Conservation (phyloP, 1,284 basidiomycete species). For the Puccinia triticina region DNA sequence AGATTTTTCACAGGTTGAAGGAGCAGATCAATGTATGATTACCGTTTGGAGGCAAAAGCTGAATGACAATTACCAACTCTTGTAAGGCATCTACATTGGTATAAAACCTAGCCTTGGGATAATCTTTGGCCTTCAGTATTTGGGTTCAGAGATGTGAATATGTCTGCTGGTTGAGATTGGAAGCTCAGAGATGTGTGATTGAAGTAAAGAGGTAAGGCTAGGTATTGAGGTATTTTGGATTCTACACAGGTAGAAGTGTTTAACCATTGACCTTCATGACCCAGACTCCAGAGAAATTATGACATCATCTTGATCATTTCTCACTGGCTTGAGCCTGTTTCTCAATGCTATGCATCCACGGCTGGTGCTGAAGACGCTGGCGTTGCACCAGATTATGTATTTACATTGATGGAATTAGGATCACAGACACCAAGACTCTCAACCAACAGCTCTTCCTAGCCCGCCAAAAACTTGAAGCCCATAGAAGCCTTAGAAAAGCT, state of each 20-base stretch:
- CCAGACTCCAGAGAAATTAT: too few species aligned
- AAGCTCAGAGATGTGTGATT: not conserved
- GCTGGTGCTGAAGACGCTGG: slow-evolving; percentile 88
- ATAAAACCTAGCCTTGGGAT: slow-evolving; percentile 22
- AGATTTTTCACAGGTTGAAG: not conserved
- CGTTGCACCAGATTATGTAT: slow-evolving; percentile 85
- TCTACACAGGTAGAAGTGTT: too few species aligned
- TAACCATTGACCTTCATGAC: too few species aligned
- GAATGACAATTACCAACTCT: slow-evolving; percentile 34
- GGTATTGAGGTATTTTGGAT: too few species aligned
- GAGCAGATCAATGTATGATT: not conserved
- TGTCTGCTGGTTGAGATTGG: not conserved
- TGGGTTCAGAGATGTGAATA: not conserved
- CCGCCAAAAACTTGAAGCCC: slow-evolving; percentile 91
- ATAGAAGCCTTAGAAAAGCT: slow-evolving; percentile 86
- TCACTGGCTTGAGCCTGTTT: too few species aligned
- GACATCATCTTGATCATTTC: too few species aligned
- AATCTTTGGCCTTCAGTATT: not conserved
- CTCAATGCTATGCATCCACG: too few species aligned
- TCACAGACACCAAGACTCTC: slow-evolving; percentile 89
- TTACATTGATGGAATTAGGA: slow-evolving; percentile 92
- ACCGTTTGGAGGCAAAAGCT: not conserved
- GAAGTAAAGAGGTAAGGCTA: not conserved
- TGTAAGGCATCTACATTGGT: slow-evolving; percentile 46
- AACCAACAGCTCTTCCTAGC: slow-evolving; percentile 88